Conservation (phyloP, 1,284 basidiomycete genomes). For the Ustilago sp. region DNA sequence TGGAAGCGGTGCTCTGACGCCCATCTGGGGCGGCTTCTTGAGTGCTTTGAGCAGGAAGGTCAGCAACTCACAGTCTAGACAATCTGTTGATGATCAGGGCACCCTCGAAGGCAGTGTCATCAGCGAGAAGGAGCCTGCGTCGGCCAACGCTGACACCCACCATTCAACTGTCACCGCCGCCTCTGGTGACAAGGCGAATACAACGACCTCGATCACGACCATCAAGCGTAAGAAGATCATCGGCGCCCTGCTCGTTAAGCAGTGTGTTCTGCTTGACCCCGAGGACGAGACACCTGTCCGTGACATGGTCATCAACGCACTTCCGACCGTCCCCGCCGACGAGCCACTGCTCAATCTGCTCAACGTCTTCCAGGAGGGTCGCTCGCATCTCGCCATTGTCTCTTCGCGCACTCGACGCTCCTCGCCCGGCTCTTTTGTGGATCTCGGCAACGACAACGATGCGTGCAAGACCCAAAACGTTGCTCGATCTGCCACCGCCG, state of each 20-base stretch:
- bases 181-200: conserved; percentile 7
- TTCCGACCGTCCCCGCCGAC: conserved; percentile 85
- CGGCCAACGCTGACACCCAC: conserved; percentile 18
- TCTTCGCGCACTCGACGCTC: conserved; percentile 67
- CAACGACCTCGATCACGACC: conserved; percentile 16
- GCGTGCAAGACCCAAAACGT: conserved; percentile 32
- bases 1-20: conserved; percentile 46
- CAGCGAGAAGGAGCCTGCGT: conserved; percentile 52
- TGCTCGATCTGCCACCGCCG: conserved; percentile 34
- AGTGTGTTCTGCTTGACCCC: conserved; percentile 88
- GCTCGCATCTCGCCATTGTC: conserved; percentile 91
- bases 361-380: conserved; percentile 89
- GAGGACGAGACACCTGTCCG: conserved; percentile 73
- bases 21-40: conserved; percentile 40
- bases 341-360: conserved; percentile 87
- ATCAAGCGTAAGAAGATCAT: conserved; percentile 77
- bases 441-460: conserved; percentile 49
- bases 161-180: conserved; percentile 72
- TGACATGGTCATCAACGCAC: conserved; percentile 75
- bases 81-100: conserved; percentile 35
- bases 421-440: conserved; percentile 63
- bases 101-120: conserved; percentile 39
- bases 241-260: conserved; percentile 84
- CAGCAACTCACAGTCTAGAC: conserved; percentile 68
- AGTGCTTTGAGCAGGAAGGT: conserved; percentile 41